Base-by-base conservation (phyloP, 1,139 yeast genomes). In the Candida mesenterica region DNA sequence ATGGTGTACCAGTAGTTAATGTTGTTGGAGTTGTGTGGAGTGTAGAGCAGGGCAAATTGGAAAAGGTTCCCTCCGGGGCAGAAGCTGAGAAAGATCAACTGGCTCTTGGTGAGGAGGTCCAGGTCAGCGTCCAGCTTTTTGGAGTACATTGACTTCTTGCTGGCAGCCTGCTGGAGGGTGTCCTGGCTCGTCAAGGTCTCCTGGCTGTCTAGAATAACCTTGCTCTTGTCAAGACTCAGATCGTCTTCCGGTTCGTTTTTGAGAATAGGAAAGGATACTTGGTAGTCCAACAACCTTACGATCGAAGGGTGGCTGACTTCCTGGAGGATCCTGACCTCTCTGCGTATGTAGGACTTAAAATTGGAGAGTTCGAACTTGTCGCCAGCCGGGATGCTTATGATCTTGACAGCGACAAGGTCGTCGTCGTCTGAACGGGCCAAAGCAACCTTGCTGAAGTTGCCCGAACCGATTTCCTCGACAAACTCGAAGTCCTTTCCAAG, bases 41-140 rank as follows among this genome's bases (percentile, higher is more conserved):
- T 36, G 40, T 50, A 48, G 3, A 76, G 57, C 23, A 43, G 25
- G 4, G 84, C 73, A 39, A 86, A 74, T 28, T 79, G 80, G 49
- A 82, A 80, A 30, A 92, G 59, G 52, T 88, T 95, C 1, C 97
- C 97, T 2, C 97, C 97, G 9, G 67, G 61, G 52, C 90, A 85
- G 54, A 75, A 86, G 2, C 89, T 87, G 49, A 89, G 67, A 32
- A 84, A 82, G 55, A 89, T 72, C 23, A 77, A 64, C 56, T 65
- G 77, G 34, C 62, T 59, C 33, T 54, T 55, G 32, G 52, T 47
- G 13, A 19, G 22, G 22, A 13, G 28, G 28, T 15, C 15, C 17
- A 25, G 22, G 9, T 19, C 22, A 19, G 22, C 8, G 9, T 9
- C 22, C 6, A 19, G 22, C 6, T 6, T 19, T 5, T 15, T 5